Conservation (phyloP, 441 rosid genomes). For the Gossypium schwendimanii region DNA sequence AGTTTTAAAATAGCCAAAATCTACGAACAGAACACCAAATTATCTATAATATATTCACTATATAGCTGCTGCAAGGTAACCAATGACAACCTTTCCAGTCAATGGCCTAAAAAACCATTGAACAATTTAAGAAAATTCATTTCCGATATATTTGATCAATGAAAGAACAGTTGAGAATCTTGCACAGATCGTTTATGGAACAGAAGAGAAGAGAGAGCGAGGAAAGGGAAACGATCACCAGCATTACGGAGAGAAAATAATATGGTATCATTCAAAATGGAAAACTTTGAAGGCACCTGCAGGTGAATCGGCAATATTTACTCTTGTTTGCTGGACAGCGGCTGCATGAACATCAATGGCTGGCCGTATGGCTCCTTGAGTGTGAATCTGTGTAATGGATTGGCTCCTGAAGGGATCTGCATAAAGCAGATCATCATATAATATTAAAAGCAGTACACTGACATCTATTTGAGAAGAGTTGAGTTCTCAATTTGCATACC, state of each 20-base stretch:
- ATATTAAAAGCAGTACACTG: conserved; percentile 3
- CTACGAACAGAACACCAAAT: too few relatives aligned
- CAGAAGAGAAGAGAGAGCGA: background rate
- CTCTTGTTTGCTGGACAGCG: conserved; percentile 36
- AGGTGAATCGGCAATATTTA: conserved; percentile 28
- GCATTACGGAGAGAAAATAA: background rate
- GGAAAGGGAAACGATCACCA: background rate
- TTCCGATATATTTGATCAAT: too few relatives aligned
- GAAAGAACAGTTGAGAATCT: background rate
- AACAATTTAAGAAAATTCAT: too few relatives aligned
- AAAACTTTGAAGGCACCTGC: conserved; percentile 35
- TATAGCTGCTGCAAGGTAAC: too few relatives aligned
- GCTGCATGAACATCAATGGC: conserved; percentile 41
- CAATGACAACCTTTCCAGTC: too few relatives aligned
- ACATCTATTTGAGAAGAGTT: background rate
- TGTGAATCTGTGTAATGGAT: conserved; percentile 24
- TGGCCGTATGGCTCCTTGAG: conserved; percentile 41
- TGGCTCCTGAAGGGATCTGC: conserved; percentile 41
- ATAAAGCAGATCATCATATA: background rate
- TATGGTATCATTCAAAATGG: background rate
- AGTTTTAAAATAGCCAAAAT: background rate
- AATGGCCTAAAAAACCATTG: too few relatives aligned
- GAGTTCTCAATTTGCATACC: conserved; percentile 28
- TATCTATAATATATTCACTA: too few relatives aligned
- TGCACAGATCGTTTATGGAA: background rate